Conservation (phyloP, 1,284 basidiomycete species). For the Ganoderma multipileum region DNA sequence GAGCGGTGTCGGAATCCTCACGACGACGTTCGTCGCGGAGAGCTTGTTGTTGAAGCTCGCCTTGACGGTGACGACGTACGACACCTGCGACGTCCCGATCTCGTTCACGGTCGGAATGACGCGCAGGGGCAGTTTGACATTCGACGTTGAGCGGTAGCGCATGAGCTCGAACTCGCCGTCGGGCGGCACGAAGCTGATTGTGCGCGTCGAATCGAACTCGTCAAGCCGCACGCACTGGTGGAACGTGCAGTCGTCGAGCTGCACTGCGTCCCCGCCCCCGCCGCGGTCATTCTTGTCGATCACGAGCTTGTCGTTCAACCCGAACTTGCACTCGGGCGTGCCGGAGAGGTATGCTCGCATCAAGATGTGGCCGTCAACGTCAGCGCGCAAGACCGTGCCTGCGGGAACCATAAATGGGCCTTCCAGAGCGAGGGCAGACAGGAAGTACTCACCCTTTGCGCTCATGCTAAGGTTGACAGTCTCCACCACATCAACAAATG, state of each 20-base stretch:
- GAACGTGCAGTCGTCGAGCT: constrained; percentile 97
- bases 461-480: constrained; percentile 97
- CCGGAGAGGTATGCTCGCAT: constrained; percentile 98
- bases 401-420: neutral
- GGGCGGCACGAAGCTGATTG: constrained; percentile 96
- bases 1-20: constrained; percentile 94
- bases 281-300: constrained; percentile 82
- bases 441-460: constrained; percentile 75
- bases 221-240: constrained; percentile 97
- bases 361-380: constrained; percentile 97
- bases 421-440: neutral
- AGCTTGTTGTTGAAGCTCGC: constrained; percentile 93
- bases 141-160: constrained; percentile 96
- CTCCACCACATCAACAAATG: constrained; percentile 98
- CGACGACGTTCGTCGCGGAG: constrained; percentile 90
- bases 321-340: constrained; percentile 97
- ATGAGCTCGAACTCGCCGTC: constrained; percentile 99
- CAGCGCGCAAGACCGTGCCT: constrained; percentile 94
- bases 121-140: constrained; percentile 93
- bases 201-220: constrained; percentile 92
- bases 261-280: constrained; percentile 76
- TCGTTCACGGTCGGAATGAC: constrained; percentile 94
- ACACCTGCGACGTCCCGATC: constrained; percentile 89
- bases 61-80: constrained; percentile 90
- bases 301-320: constrained; percentile 97